Evolutionary conservation across 306 rosid species (phyloP).

Genomic region (Cotoneaster glaucophyllus): DNA sequence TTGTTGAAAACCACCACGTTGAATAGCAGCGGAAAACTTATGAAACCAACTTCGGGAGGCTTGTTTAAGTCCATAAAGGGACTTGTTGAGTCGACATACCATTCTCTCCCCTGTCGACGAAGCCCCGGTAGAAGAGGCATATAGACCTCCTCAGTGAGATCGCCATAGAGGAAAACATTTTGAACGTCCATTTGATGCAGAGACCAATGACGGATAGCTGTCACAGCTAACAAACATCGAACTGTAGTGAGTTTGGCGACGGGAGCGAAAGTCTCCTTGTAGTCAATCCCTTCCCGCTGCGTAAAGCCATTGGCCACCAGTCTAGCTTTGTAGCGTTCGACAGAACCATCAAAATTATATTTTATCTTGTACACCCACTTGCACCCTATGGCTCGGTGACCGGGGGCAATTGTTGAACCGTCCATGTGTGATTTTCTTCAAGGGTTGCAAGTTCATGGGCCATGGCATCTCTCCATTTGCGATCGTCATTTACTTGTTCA

Average conservation of each 20-base stretch:
- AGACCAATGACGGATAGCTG: neutral
- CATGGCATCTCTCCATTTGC: neutral
- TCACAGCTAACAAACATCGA: neutral
- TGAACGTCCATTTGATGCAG: neutral
- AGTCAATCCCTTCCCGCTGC: neutral
- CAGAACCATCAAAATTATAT: neutral
- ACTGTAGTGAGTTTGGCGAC: neutral
- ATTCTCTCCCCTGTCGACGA: neutral
- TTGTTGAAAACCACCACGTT: neutral
- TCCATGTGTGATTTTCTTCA: neutral
- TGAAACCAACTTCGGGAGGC: too few species aligned
- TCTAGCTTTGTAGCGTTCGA: neutral
- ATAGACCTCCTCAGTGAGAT: neutral
- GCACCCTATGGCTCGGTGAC: neutral
- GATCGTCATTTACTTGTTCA: rapidly evolving
- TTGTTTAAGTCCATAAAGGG: neutral
- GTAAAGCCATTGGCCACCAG: neutral
- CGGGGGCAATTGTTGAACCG: rapidly evolving
- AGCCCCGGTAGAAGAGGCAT: neutral
- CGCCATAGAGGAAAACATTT: too few species aligned
- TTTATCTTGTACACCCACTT: neutral
- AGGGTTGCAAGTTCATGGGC: neutral
- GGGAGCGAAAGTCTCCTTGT: neutral
- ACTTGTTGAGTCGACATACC: neutral
- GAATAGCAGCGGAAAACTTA: neutral